Evolutionary conservation across 805 yeast species (phyloP).

Genomic region (Saccharomycopsis fermentans): DNA sequence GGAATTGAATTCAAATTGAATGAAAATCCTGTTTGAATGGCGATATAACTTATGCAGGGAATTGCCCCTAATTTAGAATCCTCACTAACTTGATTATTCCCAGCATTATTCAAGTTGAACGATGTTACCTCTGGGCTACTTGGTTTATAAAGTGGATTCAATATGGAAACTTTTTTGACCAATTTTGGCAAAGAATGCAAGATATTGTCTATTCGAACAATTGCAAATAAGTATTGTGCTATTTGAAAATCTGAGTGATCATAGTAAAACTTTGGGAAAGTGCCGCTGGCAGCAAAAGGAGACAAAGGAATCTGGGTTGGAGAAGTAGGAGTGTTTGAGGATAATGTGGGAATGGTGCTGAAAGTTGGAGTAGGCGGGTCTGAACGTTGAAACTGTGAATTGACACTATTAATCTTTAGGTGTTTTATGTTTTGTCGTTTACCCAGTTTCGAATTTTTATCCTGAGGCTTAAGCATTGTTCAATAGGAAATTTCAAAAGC

Average conservation of each 20-base stretch:
- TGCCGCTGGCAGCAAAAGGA: neutral
- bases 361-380: neutral
- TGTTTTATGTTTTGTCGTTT: neutral
- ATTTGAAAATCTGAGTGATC: slow-evolving; percentile 9
- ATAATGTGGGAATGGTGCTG: neutral
- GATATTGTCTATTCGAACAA: slow-evolving; percentile 9
- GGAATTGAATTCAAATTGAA: slow-evolving; percentile 10
- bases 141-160: slow-evolving; percentile 13
- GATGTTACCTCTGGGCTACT: neutral
- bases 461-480: neutral
- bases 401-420: neutral
- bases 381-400: neutral
- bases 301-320: neutral
- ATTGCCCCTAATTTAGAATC: slow-evolving; percentile 3
- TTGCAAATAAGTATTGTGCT: slow-evolving; percentile 13
- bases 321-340: neutral
- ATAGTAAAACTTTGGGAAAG: slow-evolving; percentile 8
- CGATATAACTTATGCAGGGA: slow-evolving; percentile 8
- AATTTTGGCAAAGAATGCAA: slow-evolving; percentile 14
- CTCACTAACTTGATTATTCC: neutral
- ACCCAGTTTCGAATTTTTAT: neutral
- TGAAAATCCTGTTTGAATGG: slow-evolving; percentile 12
- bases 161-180: slow-evolving; percentile 10
- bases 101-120: neutral
- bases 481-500: neutral